Conservation (phyloP, 2,329 filamentous ascomycete species). For the Aureobasidium sp. region DNA sequence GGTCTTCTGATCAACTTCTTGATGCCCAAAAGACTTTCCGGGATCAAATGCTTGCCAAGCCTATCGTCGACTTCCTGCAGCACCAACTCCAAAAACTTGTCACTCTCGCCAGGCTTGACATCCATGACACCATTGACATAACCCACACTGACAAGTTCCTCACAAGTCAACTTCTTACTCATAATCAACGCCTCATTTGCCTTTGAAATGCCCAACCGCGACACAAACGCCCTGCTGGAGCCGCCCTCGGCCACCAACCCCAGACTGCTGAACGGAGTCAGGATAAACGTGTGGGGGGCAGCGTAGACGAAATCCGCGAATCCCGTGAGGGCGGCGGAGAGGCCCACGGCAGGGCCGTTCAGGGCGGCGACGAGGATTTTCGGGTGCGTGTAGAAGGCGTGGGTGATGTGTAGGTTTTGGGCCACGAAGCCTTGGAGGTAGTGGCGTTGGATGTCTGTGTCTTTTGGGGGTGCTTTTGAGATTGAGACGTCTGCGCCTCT, state of each 20-base stretch:
- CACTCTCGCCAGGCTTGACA: conserved; percentile 50
- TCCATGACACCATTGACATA: conserved; percentile 81
- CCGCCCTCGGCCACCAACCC: conserved; percentile 87
- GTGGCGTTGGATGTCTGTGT: conserved; percentile 39
- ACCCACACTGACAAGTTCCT: conserved; percentile 65
- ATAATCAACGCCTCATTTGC: conserved; percentile 92
- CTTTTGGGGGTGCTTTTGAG: conserved; percentile 34
- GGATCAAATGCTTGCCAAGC: conserved; percentile 69
- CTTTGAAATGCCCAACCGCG: conserved; percentile 67
- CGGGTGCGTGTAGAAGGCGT: conserved; percentile 84
- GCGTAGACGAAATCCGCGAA: conserved; percentile 91
- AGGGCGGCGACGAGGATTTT: conserved; percentile 88
- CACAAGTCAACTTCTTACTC: conserved; percentile 64
- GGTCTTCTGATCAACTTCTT: conserved; percentile 74
- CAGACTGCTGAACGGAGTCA: conserved; percentile 84
- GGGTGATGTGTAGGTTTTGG: conserved; percentile 82
- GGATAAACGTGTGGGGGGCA: conserved; percentile 69
- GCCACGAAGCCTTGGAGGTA: conserved; percentile 66
- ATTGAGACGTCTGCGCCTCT: conserved; percentile 73
- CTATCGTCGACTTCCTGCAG: conserved; percentile 71
- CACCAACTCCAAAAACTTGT: conserved; percentile 62
- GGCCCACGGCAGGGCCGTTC: conserved; percentile 84
- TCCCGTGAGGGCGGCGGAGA: conserved; percentile 72
- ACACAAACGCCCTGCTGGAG: conserved; percentile 67
- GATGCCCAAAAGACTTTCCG: conserved; percentile 70